Percentiles rank a stretch among this genome's conserved stretches.
Evolutionary conservation across 2,329 filamentous ascomycete species (phyloP).

Genomic region (Xylaria sp.): DNA sequence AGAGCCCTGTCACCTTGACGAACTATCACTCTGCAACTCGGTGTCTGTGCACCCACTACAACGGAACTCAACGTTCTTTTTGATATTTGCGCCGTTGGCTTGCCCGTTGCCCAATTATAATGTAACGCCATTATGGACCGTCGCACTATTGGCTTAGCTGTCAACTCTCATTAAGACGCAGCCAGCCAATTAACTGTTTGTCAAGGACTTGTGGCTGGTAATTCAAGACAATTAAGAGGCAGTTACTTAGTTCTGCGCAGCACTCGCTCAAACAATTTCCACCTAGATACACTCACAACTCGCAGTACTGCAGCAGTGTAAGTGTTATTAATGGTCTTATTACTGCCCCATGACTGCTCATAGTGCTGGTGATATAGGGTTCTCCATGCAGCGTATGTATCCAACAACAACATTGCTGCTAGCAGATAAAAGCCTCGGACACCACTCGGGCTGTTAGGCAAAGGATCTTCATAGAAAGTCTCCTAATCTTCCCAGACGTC

Average conservation of each 20-base stretch:
- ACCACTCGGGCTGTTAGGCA: not conserved
- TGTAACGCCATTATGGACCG: not conserved
- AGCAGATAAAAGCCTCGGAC: not conserved
- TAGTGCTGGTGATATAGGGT: too few species aligned
- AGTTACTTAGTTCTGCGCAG: too few species aligned
- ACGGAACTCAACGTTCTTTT: not conserved
- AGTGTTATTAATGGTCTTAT: not conserved
- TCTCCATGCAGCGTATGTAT: not conserved
- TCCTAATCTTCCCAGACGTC: not conserved
- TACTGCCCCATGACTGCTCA: not conserved
- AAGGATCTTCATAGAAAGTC: conserved; percentile 16
- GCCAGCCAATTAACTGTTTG: not conserved
- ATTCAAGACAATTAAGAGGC: too few species aligned
- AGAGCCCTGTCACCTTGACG: conserved; percentile 13
- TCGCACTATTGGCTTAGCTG: not conserved
- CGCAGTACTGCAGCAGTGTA: not conserved
- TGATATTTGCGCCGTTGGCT: too few species aligned
- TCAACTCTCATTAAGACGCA: not conserved
- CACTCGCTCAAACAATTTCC: not conserved
- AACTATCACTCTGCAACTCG: not conserved
- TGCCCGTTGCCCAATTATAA: not conserved
- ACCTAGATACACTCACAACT: not conserved
- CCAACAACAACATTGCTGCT: not conserved
- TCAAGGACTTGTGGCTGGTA: too few species aligned
- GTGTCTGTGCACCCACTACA: conserved; percentile 2